Evolutionary conservation across 1,284 basidiomycete genomes (phyloP).

Genomic region (Cutaneotrichosporon curvatum): DNA sequence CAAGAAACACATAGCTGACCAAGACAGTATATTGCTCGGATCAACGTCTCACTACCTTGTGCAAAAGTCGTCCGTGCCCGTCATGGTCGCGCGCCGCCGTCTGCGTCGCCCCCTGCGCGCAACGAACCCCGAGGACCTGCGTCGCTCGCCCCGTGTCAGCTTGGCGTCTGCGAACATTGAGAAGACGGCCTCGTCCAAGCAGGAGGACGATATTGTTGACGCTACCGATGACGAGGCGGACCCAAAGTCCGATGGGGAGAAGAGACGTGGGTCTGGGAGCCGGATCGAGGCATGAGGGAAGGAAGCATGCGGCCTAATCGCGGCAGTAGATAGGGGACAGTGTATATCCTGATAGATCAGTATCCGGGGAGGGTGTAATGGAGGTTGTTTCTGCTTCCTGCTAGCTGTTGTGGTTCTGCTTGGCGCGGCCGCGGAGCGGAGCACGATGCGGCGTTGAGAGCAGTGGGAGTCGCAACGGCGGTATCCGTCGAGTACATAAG

Average conservation of each 20-base stretch:
- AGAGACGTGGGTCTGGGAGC: background rate
- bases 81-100: conserved; percentile 81
- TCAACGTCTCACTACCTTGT: conserved; percentile 96
- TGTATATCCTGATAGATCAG: too few relatives aligned
- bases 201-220: conserved; percentile 46
- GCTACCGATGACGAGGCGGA: conserved; percentile 30
- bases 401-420: too few relatives aligned
- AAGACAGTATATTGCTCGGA: conserved; percentile 77
- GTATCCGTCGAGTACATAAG: too few relatives aligned
- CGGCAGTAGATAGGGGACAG: too few relatives aligned
- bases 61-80: conserved; percentile 82
- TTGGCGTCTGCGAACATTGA: conserved; percentile 79
- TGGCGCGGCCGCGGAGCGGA: too few relatives aligned
- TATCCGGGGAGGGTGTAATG: too few relatives aligned
- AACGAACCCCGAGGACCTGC: conserved; percentile 45
- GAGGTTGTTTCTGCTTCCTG: too few relatives aligned
- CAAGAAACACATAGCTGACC: background rate
- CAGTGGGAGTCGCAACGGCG: too few relatives aligned
- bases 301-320: too few relatives aligned
- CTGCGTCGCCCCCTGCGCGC: conserved; percentile 62
- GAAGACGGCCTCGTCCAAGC: conserved; percentile 44
- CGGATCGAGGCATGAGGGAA: too few relatives aligned
- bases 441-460: too few relatives aligned
- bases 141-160: conserved; percentile 60
- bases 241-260: background rate